These are phyloP conservation scores for Bisporella sp. DNA, from an alignment of 2,329 filamentous ascomycete species.

Conservation along the genomic window DNA sequence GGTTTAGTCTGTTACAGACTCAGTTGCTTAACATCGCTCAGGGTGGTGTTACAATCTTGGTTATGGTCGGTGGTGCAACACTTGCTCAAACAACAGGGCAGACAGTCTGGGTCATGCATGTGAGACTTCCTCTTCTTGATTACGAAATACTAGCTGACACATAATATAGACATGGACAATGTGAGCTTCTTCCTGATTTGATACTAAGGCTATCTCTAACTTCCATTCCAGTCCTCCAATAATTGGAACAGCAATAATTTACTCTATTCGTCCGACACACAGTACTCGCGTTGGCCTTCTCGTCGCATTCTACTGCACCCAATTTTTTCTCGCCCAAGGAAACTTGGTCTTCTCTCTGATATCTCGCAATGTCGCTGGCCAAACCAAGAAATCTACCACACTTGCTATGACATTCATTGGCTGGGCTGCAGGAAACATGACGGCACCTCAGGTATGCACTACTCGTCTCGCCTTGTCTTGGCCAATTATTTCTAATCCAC, in stretches of 20 bases:
- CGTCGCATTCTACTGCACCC: conserved; percentile 25
- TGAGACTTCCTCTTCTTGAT: conserved; percentile 1
- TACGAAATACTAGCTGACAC: too few species aligned
- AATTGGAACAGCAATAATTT: conserved; percentile 19
- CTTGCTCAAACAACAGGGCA: conserved; percentile 15
- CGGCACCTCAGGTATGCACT: conserved; percentile 38
- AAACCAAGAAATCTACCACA: conserved; percentile 51
- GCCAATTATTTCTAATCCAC: conserved; percentile 7
- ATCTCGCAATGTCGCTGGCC: conserved; percentile 46
- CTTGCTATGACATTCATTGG: conserved; percentile 51
- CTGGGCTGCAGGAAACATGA: conserved; percentile 51
- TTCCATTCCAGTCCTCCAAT: conserved; percentile 12
- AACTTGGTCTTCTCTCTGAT: conserved; percentile 55
- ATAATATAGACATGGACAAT: too few species aligned
- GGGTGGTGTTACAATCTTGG: conserved; percentile 19
- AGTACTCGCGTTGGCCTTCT: conserved; percentile 19
- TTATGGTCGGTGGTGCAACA: conserved; percentile 21
- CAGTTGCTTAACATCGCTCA: conserved; percentile 26
- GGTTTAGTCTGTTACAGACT: conserved; percentile 22
- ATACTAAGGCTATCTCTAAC: neutral
- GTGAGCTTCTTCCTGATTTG: neutral
- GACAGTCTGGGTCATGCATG: conserved; percentile 20
- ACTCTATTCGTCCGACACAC: conserved; percentile 15
- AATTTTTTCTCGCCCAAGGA: conserved; percentile 17
- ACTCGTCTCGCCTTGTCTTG: conserved; percentile 2